Evolutionary conservation across 495 filamentous ascomycete genomes (phyloP).

Genomic region (Staphylotrichum tortipilum): DNA sequence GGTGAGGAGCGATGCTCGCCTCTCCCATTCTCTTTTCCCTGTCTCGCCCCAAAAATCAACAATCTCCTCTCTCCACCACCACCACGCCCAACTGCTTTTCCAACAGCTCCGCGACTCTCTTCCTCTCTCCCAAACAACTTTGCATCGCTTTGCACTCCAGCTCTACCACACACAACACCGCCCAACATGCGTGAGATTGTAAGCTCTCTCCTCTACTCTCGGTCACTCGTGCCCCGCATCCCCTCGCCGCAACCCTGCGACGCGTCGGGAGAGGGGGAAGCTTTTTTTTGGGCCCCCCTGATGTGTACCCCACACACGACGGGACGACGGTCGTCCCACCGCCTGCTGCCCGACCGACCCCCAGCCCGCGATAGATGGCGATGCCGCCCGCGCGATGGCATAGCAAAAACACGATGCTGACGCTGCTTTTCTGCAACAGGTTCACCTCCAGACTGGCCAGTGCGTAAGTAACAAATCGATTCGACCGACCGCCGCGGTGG

Average conservation of each 20-base stretch:
- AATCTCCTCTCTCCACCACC: constrained; percentile 21
- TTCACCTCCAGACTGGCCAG: constrained; percentile 99
- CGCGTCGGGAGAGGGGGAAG: constrained; percentile 67
- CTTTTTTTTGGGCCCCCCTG: constrained; percentile 20
- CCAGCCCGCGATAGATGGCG: constrained; percentile 14
- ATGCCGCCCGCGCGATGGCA: neutral
- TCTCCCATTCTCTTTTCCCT: constrained; percentile 24
- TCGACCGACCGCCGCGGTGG: too few species aligned
- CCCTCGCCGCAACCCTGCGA: constrained; percentile 49
- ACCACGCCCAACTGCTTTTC: constrained; percentile 20
- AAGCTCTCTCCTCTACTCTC: constrained; percentile 42
- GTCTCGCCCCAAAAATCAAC: constrained; percentile 34
- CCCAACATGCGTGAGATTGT: constrained; percentile 93
- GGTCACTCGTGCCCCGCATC: constrained; percentile 7
- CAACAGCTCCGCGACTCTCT: constrained; percentile 5
- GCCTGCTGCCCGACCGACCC: constrained; percentile 2
- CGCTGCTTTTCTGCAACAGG: constrained; percentile 46
- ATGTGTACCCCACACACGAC: constrained; percentile 31
- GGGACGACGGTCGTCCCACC: neutral
- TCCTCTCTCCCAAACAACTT: constrained; percentile 14
- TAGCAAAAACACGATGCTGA: constrained; percentile 25
- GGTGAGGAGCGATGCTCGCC: constrained; percentile 23
- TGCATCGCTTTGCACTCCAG: constrained; percentile 23
- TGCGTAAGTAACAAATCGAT: constrained; percentile 66
- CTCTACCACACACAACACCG: constrained; percentile 23